phyloP scores from a whole-genome alignment of 2,329 filamentous ascomycete species.

The Clarireedia paspali region DNA sequence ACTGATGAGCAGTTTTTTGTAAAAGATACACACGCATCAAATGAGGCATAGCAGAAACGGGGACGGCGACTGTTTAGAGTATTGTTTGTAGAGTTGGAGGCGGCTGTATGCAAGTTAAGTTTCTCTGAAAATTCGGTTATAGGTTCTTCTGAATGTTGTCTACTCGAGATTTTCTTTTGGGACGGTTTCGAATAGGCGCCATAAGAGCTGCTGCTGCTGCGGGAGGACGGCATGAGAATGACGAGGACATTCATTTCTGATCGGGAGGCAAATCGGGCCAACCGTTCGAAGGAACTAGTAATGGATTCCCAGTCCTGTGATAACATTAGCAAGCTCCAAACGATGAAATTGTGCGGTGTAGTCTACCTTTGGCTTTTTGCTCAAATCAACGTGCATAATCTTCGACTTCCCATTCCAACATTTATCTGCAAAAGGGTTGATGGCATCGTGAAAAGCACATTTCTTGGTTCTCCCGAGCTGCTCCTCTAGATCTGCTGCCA shows the following conservation, averaged over 20 bases:
- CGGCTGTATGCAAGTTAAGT: slow-evolving; percentile 1
- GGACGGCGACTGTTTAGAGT: slow-evolving; percentile 32
- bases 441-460: slow-evolving; percentile 23
- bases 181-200: slow-evolving; percentile 23
- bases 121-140: slow-evolving; percentile 19
- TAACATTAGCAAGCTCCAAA: background rate
- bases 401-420: slow-evolving; percentile 31
- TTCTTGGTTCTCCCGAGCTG: slow-evolving; percentile 19
- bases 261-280: slow-evolving; percentile 21
- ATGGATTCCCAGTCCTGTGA: background rate
- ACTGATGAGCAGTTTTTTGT: slow-evolving; percentile 80
- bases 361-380: slow-evolving; percentile 17
- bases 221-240: slow-evolving; percentile 24
- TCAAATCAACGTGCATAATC: slow-evolving; percentile 23
- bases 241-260: slow-evolving; percentile 25
- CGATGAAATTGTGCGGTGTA: background rate
- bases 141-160: slow-evolving; percentile 24
- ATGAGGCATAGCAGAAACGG: slow-evolving; percentile 61
- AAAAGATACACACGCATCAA: slow-evolving; percentile 56
- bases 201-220: slow-evolving; percentile 18
- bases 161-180: slow-evolving; percentile 16
- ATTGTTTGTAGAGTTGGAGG: slow-evolving; percentile 13
- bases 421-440: slow-evolving; percentile 24
- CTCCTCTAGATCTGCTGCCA: slow-evolving; percentile 25
- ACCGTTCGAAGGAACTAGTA: slow-evolving; percentile 11